These are phyloP conservation scores for Fraxinus angustifolia DNA, from an alignment of 305 asterid genomes.

Conservation along the genomic window DNA sequence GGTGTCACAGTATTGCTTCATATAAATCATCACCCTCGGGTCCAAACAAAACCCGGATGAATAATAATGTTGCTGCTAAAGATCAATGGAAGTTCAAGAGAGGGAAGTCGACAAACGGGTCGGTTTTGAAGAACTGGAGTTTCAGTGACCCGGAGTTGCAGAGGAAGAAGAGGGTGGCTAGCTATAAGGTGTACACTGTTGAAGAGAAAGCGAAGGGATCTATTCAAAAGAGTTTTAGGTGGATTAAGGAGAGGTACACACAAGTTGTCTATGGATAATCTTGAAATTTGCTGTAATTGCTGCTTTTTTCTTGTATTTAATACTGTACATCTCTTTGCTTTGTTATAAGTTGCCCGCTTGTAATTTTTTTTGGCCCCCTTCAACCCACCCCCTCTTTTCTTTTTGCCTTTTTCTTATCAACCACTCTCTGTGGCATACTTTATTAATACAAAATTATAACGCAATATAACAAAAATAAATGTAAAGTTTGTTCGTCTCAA, in stretches of 20 bases:
- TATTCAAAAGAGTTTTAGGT: conserved; percentile 58
- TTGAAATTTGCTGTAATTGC: no score
- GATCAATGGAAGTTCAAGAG: conserved; percentile 57
- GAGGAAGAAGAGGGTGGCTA: conserved; percentile 89
- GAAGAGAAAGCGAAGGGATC: conserved; percentile 83
- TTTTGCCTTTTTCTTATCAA: no score
- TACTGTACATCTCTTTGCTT: not conserved
- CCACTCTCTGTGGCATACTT: no score
- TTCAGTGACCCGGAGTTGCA: conserved; percentile 69
- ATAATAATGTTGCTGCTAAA: conserved; percentile 28
- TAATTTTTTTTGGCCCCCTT: no score
- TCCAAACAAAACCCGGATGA: conserved; percentile 22
- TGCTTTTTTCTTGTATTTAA: not conserved
- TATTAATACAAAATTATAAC: no score
- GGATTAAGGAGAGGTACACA: conserved; percentile 61
- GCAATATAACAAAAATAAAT: no score
- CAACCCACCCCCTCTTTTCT: no score
- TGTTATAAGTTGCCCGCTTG: not conserved
- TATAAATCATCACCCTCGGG: conserved; percentile 43
- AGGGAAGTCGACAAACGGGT: conserved; percentile 53
- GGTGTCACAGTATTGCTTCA: conserved; percentile 63
- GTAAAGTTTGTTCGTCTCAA: no score
- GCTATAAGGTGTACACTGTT: conserved; percentile 17
- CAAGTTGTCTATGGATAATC: conserved; percentile 41
- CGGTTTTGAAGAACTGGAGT: conserved; percentile 49